Conservation (phyloP, 768 basidiomycete species). For the Butyriboletus loyo region DNA sequence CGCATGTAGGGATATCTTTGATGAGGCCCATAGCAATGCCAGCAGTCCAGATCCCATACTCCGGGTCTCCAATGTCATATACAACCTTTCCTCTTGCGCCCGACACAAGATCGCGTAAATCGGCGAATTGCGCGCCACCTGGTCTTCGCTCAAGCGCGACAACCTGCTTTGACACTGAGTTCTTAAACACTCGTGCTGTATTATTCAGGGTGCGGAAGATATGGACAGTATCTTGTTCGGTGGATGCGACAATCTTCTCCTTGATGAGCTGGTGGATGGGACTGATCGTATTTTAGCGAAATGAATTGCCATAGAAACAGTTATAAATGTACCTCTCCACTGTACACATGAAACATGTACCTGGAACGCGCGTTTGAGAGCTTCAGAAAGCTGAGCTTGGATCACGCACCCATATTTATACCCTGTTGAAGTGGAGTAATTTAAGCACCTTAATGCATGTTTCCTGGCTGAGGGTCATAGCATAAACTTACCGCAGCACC, state of each 20-base stretch:
- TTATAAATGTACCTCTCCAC: slow-evolving; percentile 58
- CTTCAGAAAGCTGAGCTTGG: background rate
- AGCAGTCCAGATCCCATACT: slow-evolving; percentile 84
- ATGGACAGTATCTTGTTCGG: slow-evolving; percentile 81
- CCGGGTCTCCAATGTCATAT: slow-evolving; percentile 80
- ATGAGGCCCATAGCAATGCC: slow-evolving; percentile 69
- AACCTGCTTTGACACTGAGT: slow-evolving; percentile 79
- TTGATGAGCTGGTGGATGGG: slow-evolving; percentile 91
- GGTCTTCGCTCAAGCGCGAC: slow-evolving; percentile 78
- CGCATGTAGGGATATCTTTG: slow-evolving; percentile 80
- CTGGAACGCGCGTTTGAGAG: slow-evolving; percentile 14
- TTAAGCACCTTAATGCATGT: background rate
- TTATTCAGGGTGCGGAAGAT: slow-evolving; percentile 88
- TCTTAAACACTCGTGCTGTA: slow-evolving; percentile 84
- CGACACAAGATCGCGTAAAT: slow-evolving; percentile 73
- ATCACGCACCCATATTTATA: slow-evolving; percentile 67
- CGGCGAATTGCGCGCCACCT: slow-evolving; percentile 86
- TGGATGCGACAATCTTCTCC: slow-evolving; percentile 79
- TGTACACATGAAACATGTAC: slow-evolving; percentile 91
- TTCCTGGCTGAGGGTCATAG: background rate
- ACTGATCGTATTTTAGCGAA: slow-evolving; percentile 34
- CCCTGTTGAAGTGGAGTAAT: slow-evolving; percentile 46
- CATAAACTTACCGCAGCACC: slow-evolving; percentile 65
- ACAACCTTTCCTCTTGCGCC: slow-evolving; percentile 68
- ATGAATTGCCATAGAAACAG: background rate